Evolutionary conservation across 2,329 filamentous ascomycete species (phyloP).

Genomic region (Trichoderma afroharzianum): DNA sequence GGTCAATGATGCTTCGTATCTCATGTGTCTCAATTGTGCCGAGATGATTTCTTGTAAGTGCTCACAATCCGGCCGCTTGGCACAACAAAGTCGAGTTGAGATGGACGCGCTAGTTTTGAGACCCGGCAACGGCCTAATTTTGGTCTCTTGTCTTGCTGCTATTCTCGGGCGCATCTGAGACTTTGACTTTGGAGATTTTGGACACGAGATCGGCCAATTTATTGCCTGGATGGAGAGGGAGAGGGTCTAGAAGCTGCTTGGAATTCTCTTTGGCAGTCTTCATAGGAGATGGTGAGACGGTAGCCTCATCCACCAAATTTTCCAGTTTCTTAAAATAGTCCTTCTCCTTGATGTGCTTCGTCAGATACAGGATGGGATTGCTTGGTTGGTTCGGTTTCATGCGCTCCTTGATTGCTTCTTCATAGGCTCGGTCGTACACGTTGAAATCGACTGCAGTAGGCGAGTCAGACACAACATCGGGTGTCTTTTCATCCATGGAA

Average conservation of each 20-base stretch:
- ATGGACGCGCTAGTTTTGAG: not conserved
- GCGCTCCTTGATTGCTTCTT: conserved; percentile 68
- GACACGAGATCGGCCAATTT: conserved; percentile 20
- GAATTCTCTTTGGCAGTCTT: conserved; percentile 19
- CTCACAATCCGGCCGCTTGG: not conserved
- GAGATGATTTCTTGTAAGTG: not conserved
- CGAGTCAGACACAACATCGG: conserved; percentile 70
- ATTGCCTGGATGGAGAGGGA: conserved; percentile 7
- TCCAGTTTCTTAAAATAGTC: conserved; percentile 38
- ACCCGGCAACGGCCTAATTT: not conserved
- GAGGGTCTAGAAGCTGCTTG: conserved; percentile 16
- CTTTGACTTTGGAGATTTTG: conserved; percentile 17
- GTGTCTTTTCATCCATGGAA: conserved; percentile 35
- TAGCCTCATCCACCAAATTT: conserved; percentile 35
- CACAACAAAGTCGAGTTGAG: not conserved
- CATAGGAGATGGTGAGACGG: conserved; percentile 15
- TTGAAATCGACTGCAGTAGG: conserved; percentile 80
- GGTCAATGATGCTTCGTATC: not conserved
- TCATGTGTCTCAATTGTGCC: not conserved
- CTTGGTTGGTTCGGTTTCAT: conserved; percentile 51
- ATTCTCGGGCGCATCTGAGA: conserved; percentile 13
- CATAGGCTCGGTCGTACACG: conserved; percentile 85
- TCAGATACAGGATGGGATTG: conserved; percentile 47
- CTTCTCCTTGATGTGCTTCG: conserved; percentile 44
- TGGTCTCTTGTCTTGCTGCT: conserved; percentile 8